A percentile compares a stretch with the other conserved stretches of the same genome.
Evolutionary conservation across 805 yeast genomes (phyloP).

Genomic region (Wickerhamiella spandovensis): DNA sequence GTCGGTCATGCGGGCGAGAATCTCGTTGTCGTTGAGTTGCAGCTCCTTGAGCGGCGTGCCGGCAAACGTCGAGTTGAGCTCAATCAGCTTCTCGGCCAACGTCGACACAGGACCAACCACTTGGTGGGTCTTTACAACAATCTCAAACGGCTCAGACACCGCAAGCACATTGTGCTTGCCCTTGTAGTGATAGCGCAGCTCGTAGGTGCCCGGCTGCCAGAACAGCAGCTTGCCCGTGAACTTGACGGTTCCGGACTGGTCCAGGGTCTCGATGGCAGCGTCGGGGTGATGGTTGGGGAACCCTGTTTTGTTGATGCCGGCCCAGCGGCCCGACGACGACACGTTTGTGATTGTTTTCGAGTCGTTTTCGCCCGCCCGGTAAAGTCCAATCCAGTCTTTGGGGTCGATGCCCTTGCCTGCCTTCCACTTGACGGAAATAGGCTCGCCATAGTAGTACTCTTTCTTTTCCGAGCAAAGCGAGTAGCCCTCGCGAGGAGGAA

Average conservation of each 20-base stretch:
- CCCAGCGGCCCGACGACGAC: slow-evolving; percentile 11
- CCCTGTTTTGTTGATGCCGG: slow-evolving; percentile 3
- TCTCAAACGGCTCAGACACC: slow-evolving; percentile 53
- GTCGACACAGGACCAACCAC: slow-evolving; percentile 21
- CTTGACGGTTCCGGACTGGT: slow-evolving; percentile 32
- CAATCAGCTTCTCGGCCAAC: slow-evolving; percentile 22
- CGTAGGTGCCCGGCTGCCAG: slow-evolving; percentile 61
- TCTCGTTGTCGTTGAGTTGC: slow-evolving; percentile 6
- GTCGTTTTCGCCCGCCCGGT: slow-evolving; percentile 47
- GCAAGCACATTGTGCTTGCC: slow-evolving; percentile 58
- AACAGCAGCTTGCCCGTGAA: slow-evolving; percentile 38
- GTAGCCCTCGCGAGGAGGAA: slow-evolving; percentile 6
- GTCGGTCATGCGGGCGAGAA: slow-evolving; percentile 10
- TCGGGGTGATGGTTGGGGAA: slow-evolving; percentile 3
- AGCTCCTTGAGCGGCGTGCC: slow-evolving; percentile 1
- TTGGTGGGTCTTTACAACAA: slow-evolving; percentile 28
- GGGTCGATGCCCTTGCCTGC: slow-evolving; percentile 30
- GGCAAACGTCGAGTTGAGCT: slow-evolving; percentile 2
- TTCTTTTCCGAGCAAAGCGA: slow-evolving; percentile 15
- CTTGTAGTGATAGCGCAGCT: slow-evolving; percentile 55
- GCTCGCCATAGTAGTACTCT: slow-evolving; percentile 32
- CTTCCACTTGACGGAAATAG: slow-evolving; percentile 42
- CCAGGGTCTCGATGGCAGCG: slow-evolving; percentile 9
- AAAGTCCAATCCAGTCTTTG: slow-evolving; percentile 68
- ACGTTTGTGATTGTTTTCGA: slow-evolving; percentile 11